Evolutionary conservation across 176 grass and related monocot genomes (phyloP).

Genomic region (Areca catechu): DNA sequence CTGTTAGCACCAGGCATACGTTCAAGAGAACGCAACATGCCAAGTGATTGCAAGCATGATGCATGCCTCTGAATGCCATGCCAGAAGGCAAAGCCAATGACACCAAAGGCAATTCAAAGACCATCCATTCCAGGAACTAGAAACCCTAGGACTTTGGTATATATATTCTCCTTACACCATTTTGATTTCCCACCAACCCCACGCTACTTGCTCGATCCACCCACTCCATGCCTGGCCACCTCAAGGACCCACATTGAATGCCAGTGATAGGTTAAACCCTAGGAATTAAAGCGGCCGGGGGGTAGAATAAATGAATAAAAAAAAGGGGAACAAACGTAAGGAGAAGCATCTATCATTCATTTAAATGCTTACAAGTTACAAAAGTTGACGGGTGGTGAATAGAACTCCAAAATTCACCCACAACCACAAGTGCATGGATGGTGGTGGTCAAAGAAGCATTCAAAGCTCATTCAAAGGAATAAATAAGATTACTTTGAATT

Average conservation of each 20-base stretch:
- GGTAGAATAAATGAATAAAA: not conserved
- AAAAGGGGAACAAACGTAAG: not conserved
- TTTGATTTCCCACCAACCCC: not conserved
- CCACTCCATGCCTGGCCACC: too few relatives aligned
- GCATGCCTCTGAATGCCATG: not conserved
- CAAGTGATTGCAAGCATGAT: not conserved
- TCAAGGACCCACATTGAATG: too few relatives aligned
- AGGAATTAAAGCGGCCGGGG: too few relatives aligned
- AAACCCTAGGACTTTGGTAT: not conserved
- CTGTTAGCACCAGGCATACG: not conserved
- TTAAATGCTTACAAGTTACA: not conserved
- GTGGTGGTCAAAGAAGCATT: not conserved
- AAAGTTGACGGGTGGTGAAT: not conserved
- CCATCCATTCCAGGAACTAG: too few relatives aligned
- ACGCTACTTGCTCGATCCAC: too few relatives aligned
- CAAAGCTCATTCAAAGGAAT: not conserved
- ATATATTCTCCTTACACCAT: not conserved
- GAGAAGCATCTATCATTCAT: not conserved
- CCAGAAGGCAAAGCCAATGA: not conserved
- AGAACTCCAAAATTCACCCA: too few relatives aligned
- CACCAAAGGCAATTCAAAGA: too few relatives aligned
- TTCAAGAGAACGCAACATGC: not conserved
- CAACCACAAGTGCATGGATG: not conserved
- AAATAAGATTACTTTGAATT: conserved; percentile 1
- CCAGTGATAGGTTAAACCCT: too few relatives aligned